Evolutionary conservation across 2,329 filamentous ascomycete species (phyloP).

Genomic region (Cercospora zeina): DNA sequence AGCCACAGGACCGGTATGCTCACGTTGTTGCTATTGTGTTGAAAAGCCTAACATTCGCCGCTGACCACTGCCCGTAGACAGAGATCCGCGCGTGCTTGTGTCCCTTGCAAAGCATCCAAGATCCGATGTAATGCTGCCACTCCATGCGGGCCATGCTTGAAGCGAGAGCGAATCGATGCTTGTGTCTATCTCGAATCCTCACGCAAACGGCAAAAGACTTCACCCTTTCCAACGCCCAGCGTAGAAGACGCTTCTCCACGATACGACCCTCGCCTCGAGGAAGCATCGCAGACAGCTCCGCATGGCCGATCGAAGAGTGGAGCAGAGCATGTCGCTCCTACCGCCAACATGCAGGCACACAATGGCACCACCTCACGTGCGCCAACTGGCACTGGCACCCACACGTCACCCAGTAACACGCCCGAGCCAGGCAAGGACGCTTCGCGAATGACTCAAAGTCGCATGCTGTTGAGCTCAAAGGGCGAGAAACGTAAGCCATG

Average conservation of each 20-base stretch:
- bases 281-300: neutral
- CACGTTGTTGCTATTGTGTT: neutral
- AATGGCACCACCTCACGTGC: conserved; percentile 15
- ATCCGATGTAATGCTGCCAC: conserved; percentile 30
- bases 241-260: conserved; percentile 27
- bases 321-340: neutral
- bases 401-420: conserved; percentile 23
- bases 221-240: conserved; percentile 28
- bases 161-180: conserved; percentile 26
- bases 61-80: conserved; percentile 17
- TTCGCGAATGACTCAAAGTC: conserved; percentile 27
- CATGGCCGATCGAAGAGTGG: neutral
- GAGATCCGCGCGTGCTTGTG: conserved; percentile 27
- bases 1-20: conserved; percentile 22
- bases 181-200: conserved; percentile 29
- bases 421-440: conserved; percentile 25
- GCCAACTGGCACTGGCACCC: conserved; percentile 8
- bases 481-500: conserved; percentile 52
- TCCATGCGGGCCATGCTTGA: conserved; percentile 29
- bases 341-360: conserved; percentile 5
- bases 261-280: conserved; percentile 17
- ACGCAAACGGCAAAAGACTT: conserved; percentile 29
- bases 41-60: neutral
- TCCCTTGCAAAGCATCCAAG: conserved; percentile 32
- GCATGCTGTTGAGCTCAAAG: conserved; percentile 55